A percentile compares a stretch with the other conserved stretches of the same genome.
phyloP scores from a whole-genome alignment of 2,329 filamentous ascomycete species.

The Pseudogymnoascus sp. region DNA sequence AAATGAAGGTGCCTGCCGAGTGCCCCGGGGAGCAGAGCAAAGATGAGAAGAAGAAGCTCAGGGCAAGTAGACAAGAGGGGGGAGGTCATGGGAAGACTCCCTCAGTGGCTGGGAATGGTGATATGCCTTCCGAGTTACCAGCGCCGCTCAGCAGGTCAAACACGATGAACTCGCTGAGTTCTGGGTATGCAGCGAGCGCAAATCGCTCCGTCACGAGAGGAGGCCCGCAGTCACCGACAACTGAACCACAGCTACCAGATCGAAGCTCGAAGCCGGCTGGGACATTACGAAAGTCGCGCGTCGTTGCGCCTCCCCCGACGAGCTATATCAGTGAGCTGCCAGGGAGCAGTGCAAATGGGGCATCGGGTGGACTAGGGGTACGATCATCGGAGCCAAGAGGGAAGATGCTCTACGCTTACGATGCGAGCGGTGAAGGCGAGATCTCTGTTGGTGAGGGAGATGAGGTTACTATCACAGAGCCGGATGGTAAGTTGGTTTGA shows the following conservation, averaged over 20 bases:
- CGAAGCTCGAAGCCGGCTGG: constrained; percentile 19
- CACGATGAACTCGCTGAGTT: constrained; percentile 85
- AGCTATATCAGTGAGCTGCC: constrained; percentile 68
- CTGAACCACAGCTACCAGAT: constrained; percentile 41
- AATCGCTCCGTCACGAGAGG: constrained; percentile 65
- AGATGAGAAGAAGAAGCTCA: constrained; percentile 91
- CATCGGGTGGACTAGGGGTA: constrained; percentile 24
- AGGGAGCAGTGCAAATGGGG: constrained; percentile 40
- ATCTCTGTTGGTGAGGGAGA: constrained; percentile 70
- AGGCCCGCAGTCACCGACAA: constrained; percentile 40
- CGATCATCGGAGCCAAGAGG: constrained; percentile 54
- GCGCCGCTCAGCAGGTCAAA: constrained; percentile 58
- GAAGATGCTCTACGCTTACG: constrained; percentile 85
- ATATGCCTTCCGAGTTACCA: constrained; percentile 49
- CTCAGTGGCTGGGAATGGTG: constrained; percentile 9
- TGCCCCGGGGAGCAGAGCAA: constrained; percentile 91
- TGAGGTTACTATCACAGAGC: constrained; percentile 70
- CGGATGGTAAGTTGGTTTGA: constrained; percentile 64
- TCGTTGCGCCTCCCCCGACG: constrained; percentile 80
- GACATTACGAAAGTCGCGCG: constrained; percentile 50
- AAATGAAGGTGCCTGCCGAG: constrained; percentile 96
- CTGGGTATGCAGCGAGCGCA: constrained; percentile 74
- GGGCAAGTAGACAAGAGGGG: constrained; percentile 72
- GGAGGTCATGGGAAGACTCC: constrained; percentile 44
- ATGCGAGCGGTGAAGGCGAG: constrained; percentile 73